Evolutionary conservation across 2,329 filamentous ascomycete species (phyloP), one percentile per base, ranked within the genome.

Genomic region (Chrysosporium queenslandicum): DNA sequence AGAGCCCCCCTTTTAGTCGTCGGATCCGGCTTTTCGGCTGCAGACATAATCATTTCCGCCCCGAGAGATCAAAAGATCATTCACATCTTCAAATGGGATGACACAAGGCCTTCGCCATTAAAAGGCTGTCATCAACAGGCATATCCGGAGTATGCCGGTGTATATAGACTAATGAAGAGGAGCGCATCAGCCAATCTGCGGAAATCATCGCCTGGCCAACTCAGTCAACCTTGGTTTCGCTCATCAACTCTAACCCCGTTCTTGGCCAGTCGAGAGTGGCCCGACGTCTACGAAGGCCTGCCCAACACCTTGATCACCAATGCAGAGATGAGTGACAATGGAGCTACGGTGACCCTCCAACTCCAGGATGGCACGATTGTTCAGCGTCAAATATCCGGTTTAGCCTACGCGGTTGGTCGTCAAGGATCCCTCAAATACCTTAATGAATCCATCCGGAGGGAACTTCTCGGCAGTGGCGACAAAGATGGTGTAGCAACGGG

Each of bases 1-100:
- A 50, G 46, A 18, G 57, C 60, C 2, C 75, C 78, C 0, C 60
- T 81, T 1, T 69, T 82, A 3, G 74, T 82, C 4, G 70, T 82
- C 46, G 79, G 79, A 4, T 81, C 79, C 7, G 79, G 79, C 0
- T 82, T 82, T 63, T 79, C 78, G 2, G 79, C 79, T 2, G 79
- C 79, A 23, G 79, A 82, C 64, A 69, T 77, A 2, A 81, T 82
- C 46, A 75, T 81, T 36, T 80, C 77, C 4, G 69, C 75, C 18
- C 67, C 73, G 25, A 62, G 68, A 12, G 59, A 66, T n/a, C 74
- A 75, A 43, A 76, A 71, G 50, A 74, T 82, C 40, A 64, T 82
- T n/a, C 79, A 82, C 58, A 62, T 81, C 49, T 82, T 75, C 62
- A 77, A 77, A 61, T 82, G 79, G 79, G 70, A 72, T 0, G 70